These are phyloP conservation scores for Candida mattraensis DNA, from an alignment of 805 yeast species.

Conservation along the genomic window DNA sequence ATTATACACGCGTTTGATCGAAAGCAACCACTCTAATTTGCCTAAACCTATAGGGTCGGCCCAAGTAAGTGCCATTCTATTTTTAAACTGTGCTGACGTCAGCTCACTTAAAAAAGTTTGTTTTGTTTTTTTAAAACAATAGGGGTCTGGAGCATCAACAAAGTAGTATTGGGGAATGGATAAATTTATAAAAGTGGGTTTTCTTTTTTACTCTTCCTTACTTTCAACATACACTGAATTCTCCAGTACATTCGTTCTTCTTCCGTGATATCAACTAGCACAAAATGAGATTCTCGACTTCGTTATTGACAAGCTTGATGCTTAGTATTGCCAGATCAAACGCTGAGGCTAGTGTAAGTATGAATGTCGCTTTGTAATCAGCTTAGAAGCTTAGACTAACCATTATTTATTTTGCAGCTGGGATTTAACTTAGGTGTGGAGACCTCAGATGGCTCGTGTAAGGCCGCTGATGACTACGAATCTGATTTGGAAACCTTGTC, in stretches of 20 bases:
- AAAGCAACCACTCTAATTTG: too few relatives aligned
- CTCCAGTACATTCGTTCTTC: constrained; percentile 5
- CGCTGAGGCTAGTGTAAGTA: constrained; percentile 26
- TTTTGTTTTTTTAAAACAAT: constrained; percentile 7
- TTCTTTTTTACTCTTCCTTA: constrained; percentile 1
- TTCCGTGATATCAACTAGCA: constrained; percentile 8
- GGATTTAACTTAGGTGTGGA: constrained; percentile 88
- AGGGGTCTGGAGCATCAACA: neutral
- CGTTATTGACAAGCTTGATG: constrained; percentile 27
- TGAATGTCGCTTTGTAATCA: too few relatives aligned
- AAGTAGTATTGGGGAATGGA: neutral
- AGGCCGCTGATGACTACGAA: constrained; percentile 66
- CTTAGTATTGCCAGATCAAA: constrained; percentile 17
- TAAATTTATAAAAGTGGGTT: constrained; percentile 4
- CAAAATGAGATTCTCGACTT: constrained; percentile 29
- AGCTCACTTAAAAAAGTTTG: constrained; percentile 7
- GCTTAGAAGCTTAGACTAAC: constrained; percentile 3
- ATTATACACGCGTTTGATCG: too few relatives aligned
- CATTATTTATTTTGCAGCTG: constrained; percentile 29
- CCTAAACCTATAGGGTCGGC: neutral
- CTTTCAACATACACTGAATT: constrained; percentile 4
- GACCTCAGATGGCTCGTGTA: constrained; percentile 74
- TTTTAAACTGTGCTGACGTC: constrained; percentile 3
- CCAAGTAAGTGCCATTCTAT: neutral
- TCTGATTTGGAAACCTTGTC: constrained; percentile 62